phyloP scores from a whole-genome alignment of 306 rosid genomes.

The Hippophae tibetana region DNA sequence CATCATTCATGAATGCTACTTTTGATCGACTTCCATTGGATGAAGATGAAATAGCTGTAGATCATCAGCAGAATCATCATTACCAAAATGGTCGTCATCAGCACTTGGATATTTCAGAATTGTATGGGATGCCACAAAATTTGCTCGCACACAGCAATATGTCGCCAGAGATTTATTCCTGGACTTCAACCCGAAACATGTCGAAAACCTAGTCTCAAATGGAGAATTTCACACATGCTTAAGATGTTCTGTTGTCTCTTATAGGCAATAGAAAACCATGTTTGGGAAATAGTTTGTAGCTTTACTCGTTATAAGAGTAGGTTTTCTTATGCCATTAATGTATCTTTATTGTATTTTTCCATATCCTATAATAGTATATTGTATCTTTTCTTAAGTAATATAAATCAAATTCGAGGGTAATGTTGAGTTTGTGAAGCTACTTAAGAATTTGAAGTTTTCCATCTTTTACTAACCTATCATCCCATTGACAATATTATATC shows the following conservation, averaged over 20 bases:
- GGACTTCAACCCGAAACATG: conserved; percentile 49
- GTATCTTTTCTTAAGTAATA: background rate
- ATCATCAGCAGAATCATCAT: conserved; percentile 53
- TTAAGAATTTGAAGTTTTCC: background rate
- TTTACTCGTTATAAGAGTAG: background rate
- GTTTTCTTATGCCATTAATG: conserved; percentile 7
- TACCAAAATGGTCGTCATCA: conserved; percentile 51
- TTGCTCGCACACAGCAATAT: conserved; percentile 52
- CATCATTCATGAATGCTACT: conserved; percentile 75
- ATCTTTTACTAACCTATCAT: conserved; percentile 4
- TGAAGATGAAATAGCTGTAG: conserved; percentile 53
- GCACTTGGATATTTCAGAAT: conserved; percentile 53
- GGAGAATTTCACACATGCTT: conserved; percentile 8
- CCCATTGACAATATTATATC: conserved; percentile 14
- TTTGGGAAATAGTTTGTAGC: conserved; percentile 1
- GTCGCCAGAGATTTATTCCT: conserved; percentile 58
- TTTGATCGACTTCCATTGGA: conserved; percentile 71
- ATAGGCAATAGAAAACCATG: conserved; percentile 4
- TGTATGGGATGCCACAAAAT: conserved; percentile 66
- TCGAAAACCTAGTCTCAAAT: conserved; percentile 43
- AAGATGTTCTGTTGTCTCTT: background rate
- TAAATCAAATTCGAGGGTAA: too few relatives aligned
- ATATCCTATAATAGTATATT: background rate
- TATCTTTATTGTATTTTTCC: background rate
- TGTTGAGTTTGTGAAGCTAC: too few relatives aligned